Conservation (phyloP, 352 stramenopile genomes). For the Globisporangium nunn region DNA sequence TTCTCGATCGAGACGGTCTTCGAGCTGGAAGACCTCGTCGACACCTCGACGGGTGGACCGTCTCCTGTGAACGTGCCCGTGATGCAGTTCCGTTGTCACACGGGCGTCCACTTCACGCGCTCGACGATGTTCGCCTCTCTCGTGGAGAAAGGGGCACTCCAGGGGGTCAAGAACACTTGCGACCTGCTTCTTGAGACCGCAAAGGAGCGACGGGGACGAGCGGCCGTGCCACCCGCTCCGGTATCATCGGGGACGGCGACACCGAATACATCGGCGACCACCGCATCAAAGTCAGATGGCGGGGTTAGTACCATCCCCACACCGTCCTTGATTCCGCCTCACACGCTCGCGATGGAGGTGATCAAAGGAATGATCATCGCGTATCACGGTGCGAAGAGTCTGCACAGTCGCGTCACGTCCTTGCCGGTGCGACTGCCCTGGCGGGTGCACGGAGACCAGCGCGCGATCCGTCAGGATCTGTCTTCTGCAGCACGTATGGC, state of each 20-base stretch:
- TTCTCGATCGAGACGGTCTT: slow-evolving; percentile 56
- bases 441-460: slow-evolving; percentile 13
- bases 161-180: slow-evolving; percentile 22
- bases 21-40: slow-evolving; percentile 31
- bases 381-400: slow-evolving; percentile 21
- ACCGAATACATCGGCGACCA: not conserved
- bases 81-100: slow-evolving; percentile 18
- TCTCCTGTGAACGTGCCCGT: slow-evolving; percentile 13
- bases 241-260: not conserved
- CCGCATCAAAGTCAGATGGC: not conserved
- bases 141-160: slow-evolving; percentile 20
- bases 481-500: not conserved
- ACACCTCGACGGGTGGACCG: slow-evolving; percentile 8
- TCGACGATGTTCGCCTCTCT: slow-evolving; percentile 20
- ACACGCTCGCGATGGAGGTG: slow-evolving; percentile 46
- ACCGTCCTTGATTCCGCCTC: slow-evolving; percentile 14
- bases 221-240: not conserved
- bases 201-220: slow-evolving; percentile 12
- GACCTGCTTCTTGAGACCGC: slow-evolving; percentile 16
- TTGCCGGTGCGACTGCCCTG: slow-evolving; percentile 42
- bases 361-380: slow-evolving; percentile 38
- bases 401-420: slow-evolving; percentile 21
- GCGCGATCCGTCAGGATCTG: not conserved
- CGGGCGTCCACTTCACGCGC: slow-evolving; percentile 24
- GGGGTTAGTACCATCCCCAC: not conserved